Evolutionary conservation across 352 stramenopile species (phyloP), one percentile per base, ranked within the genome.

Genomic region (Pythium dissimile): DNA sequence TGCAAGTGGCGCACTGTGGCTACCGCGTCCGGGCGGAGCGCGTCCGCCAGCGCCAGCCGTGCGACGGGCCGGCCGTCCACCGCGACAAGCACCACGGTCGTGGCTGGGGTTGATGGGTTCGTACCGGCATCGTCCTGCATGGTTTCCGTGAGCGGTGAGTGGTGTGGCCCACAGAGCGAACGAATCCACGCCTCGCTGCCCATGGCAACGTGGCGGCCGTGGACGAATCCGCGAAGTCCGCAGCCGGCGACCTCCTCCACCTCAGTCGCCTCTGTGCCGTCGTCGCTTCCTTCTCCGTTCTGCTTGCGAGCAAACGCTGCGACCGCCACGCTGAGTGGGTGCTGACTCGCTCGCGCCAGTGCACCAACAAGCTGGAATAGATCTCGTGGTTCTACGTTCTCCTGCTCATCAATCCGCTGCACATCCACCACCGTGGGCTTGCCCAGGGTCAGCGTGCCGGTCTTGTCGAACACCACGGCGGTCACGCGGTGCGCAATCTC

Each of bases 381-480:
- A 50, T 87, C 69, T 44, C 91, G 83, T 34, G 97, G 89, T 28
- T 66, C 78, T 24, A 88, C 46, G 39, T 35, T 8, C 79, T 82
- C 59, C 81, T 91, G 45, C 53, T 89, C 45, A 91, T 67, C 24
- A 95, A 73, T 13, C 94, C 72, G 5, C 34, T 12, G 3, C 28
- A 96, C 75, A 52, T 96, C 74, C 32, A 80, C 90, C 39, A 98
- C 88, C 7, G 80, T 73, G 6, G 95, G 95, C 44, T 91, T 80
- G 5, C 96, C 96, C 16, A 89, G 77, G 1, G 96, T 99, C 12
- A 99, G 66, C n/a, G 97, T 99, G 3, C 98, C 98, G 0, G 98
- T 99, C 79, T 99, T 99, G 77, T 99, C 98, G 69, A 99, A 99
- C n/a, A 99, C 66, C 47, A 99, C 92, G 34, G 89, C 92, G 54